These are phyloP conservation scores for Penicillium oxalicum DNA, from an alignment of 2,329 filamentous ascomycete species.

Conservation along the genomic window DNA sequence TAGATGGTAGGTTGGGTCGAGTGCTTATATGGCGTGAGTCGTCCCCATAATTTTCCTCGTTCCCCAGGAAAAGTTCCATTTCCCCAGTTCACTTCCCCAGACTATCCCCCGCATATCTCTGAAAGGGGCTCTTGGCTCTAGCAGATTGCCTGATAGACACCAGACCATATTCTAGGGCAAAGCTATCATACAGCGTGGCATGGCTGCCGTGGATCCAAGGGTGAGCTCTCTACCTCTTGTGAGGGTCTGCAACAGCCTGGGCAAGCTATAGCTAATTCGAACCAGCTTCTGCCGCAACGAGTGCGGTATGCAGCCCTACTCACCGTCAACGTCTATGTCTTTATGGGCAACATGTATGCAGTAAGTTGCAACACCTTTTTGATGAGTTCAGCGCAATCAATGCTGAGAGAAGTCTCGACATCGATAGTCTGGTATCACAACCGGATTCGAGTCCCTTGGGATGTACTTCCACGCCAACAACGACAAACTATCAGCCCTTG, in stretches of 20 bases:
- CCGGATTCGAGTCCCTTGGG: conserved; percentile 20
- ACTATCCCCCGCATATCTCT: not conserved
- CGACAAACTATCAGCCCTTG: conserved; percentile 13
- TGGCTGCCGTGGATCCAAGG: conserved; percentile 17
- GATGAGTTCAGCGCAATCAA: not conserved
- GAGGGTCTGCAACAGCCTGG: not conserved
- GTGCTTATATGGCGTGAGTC: conserved; percentile 11
- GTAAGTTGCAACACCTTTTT: conserved; percentile 3
- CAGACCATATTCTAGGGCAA: not conserved
- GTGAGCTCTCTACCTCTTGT: conserved; percentile 7
- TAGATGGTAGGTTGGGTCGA: not conserved
- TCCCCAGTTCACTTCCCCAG: not conserved
- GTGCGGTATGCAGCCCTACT: conserved; percentile 23
- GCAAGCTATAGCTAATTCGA: not conserved
- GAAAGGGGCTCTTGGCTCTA: too few species aligned
- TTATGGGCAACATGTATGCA: conserved; percentile 27
- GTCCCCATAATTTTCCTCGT: not conserved
- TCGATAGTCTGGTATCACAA: conserved; percentile 20
- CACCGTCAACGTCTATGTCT: conserved; percentile 25
- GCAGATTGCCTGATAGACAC: too few species aligned
- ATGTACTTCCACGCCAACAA: conserved; percentile 16
- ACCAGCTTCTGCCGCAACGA: conserved; percentile 19
- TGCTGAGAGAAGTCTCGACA: conserved; percentile 1
- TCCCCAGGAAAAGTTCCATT: conserved; percentile 5
- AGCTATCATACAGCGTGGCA: not conserved